Evolutionary conservation across 2,329 filamentous ascomycete species (phyloP).

Genomic region (Exophiala viscosa): DNA sequence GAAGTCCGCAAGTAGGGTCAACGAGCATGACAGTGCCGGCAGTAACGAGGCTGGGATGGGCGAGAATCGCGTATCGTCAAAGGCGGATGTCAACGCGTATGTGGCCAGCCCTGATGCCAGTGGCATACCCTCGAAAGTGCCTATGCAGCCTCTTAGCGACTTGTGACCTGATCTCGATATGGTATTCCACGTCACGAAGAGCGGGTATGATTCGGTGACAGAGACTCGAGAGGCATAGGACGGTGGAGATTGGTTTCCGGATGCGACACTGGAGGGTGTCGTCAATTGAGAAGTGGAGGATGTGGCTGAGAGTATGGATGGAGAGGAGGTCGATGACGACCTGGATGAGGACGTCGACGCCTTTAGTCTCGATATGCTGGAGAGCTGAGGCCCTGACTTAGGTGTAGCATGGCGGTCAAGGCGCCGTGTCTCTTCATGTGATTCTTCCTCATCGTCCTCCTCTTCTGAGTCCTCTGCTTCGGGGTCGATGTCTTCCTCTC

Average conservation of each 20-base stretch:
- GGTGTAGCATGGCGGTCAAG: slow-evolving; percentile 17
- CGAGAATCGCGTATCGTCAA: slow-evolving; percentile 60
- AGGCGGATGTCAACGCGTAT: slow-evolving; percentile 78
- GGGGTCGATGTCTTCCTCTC: slow-evolving; percentile 18
- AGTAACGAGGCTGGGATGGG: slow-evolving; percentile 53
- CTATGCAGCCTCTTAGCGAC: slow-evolving; percentile 86
- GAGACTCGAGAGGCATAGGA: slow-evolving; percentile 36
- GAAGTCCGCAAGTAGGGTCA: slow-evolving; percentile 84
- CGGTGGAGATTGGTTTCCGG: slow-evolving; percentile 47
- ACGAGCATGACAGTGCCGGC: slow-evolving; percentile 50
- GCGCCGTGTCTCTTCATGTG: slow-evolving; percentile 16
- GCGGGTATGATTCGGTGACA: slow-evolving; percentile 56
- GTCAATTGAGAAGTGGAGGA: slow-evolving; percentile 42
- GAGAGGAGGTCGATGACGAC: slow-evolving; percentile 38
- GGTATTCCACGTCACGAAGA: slow-evolving; percentile 95
- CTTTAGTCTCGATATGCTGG: slow-evolving; percentile 31
- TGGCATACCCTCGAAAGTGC: slow-evolving; percentile 78
- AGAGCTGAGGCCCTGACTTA: slow-evolving; percentile 22
- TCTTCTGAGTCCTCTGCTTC: slow-evolving; percentile 37
- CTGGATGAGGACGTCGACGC: slow-evolving; percentile 27
- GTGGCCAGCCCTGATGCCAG: slow-evolving; percentile 69
- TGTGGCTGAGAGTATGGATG: slow-evolving; percentile 40
- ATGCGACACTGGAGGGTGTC: slow-evolving; percentile 46
- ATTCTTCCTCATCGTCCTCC: slow-evolving; percentile 29
- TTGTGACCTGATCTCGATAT: slow-evolving; percentile 59